A percentile compares a stretch with the other conserved stretches of the same genome.
Conservation (phyloP, 768 basidiomycete species). For the Agrocybe chaxingu region DNA sequence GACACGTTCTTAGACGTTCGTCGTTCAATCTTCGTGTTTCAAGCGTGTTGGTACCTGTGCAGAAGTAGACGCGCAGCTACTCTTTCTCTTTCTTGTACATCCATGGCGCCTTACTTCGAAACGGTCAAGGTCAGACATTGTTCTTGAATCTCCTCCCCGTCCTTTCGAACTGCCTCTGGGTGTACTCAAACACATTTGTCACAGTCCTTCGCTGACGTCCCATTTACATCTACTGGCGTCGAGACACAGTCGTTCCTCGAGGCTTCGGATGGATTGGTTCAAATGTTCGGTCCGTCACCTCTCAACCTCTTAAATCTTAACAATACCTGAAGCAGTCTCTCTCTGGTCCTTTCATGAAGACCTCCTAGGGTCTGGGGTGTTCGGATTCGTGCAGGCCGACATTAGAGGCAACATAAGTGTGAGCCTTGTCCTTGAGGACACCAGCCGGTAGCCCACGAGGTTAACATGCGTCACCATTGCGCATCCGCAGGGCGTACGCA, state of each 20-base stretch:
- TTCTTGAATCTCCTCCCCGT: too few species aligned
- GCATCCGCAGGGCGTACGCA: conserved; percentile 59
- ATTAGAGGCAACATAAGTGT: conserved; percentile 66
- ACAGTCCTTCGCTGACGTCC: conserved; percentile 87
- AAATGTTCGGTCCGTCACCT: conserved; percentile 57
- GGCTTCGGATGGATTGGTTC: conserved; percentile 82
- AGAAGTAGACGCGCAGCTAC: background rate
- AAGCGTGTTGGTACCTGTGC: too few species aligned
- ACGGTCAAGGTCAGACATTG: conserved; percentile 51
- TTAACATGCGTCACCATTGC: background rate
- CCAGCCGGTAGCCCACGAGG: conserved; percentile 1
- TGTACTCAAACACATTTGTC: background rate
- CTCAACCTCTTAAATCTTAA: conserved; percentile 3
- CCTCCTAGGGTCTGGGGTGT: conserved; percentile 64
- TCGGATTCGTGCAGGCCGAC: conserved; percentile 73
- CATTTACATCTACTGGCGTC: conserved; percentile 71
- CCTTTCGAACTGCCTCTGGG: too few species aligned
- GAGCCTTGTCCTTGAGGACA: conserved; percentile 19
- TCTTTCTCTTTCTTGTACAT: background rate
- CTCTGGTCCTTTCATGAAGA: conserved; percentile 29
- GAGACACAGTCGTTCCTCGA: conserved; percentile 79
- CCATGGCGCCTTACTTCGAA: conserved; percentile 63
- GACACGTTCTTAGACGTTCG: too few species aligned
- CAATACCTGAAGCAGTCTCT: conserved; percentile 10
- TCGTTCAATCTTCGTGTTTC: too few species aligned